Evolutionary conservation across 495 filamentous ascomycete species (phyloP), one percentile per base, ranked within the genome.

Genomic region (Evansstolkia leycettana): DNA sequence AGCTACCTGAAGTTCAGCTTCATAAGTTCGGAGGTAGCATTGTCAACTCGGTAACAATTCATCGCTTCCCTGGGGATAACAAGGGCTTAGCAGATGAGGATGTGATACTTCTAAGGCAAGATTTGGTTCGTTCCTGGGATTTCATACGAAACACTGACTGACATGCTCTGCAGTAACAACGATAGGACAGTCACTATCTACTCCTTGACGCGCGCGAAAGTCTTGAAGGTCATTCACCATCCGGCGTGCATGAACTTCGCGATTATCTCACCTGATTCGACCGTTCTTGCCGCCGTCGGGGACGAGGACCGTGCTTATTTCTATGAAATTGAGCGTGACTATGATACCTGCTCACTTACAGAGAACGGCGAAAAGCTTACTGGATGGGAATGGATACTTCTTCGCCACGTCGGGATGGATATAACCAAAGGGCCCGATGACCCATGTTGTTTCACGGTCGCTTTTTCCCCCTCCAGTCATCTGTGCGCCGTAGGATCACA

Each of bases 241-340:
- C 75, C 80, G 26, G 76, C 81, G 42, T 76, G 72, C 36, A 89
- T 94, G 61, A 98, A 98, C 54, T 87, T 90, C 54, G 83, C 87
- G 4, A 76, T 86, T 13, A 77, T 98, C 28, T 94, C 88, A 17
- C 90, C 90, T 0, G 82, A 95, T 45, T 88, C 86, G 0, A 69
- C 65, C 27, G 56, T 92, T 12, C 70, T 96, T 4, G 66, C 87
- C 2, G 83, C 85, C 7, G 80, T 96, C 26, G 84, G 88, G 15
- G 92, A 98, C 46, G 75, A 84, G 47, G 75, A 80, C 2, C 78
- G 69, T 39, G 78, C 84, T 2, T 94, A 90, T 52, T 78, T 96
- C 38, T 88, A 90, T 52, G 57, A 74, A 43, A 54, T 60, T 28
- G 45, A 41, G 27, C 54, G 63, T 35, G 53, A 68, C 35, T 37